Conservation (phyloP, 225 moss, liverwort and hornwort genomes). For the Bryum argenteum region DNA sequence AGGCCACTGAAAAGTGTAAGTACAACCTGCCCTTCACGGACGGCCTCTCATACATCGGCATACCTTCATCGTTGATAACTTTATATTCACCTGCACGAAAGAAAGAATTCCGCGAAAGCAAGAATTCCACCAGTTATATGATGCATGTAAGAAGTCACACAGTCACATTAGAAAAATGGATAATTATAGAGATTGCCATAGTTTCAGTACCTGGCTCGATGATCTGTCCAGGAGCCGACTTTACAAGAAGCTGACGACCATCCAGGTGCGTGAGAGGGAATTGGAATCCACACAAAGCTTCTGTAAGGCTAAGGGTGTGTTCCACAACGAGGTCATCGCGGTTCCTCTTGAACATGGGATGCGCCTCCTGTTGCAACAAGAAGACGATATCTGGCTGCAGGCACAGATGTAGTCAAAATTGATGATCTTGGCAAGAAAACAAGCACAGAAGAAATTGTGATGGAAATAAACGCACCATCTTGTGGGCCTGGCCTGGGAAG, state of each 20-base stretch:
- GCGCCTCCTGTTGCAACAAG: slow-evolving; percentile 86
- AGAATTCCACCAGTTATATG: neutral
- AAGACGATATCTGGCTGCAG: slow-evolving; percentile 68
- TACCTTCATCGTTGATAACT: slow-evolving; percentile 93
- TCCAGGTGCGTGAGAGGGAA: slow-evolving; percentile 86
- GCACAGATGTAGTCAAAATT: neutral
- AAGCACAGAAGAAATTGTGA: neutral
- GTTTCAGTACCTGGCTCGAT: slow-evolving; percentile 74
- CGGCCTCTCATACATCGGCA: slow-evolving; percentile 86
- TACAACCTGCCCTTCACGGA: slow-evolving; percentile 96
- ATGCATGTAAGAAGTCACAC: too few relatives aligned
- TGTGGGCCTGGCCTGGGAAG: slow-evolving; percentile 54
- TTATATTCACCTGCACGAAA: slow-evolving; percentile 77
- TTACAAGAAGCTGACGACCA: slow-evolving; percentile 80
- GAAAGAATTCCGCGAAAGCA: too few relatives aligned
- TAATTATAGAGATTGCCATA: too few relatives aligned
- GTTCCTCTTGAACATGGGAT: slow-evolving; percentile 88
- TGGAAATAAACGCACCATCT: slow-evolving; percentile 34
- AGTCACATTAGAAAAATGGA: neutral
- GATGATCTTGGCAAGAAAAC: neutral
- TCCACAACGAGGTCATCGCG: slow-evolving; percentile 86
- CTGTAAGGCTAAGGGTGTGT: slow-evolving; percentile 72
- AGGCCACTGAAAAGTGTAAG: slow-evolving; percentile 78
- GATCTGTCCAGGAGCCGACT: slow-evolving; percentile 75
- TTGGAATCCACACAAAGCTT: slow-evolving; percentile 89